phyloP scores from a whole-genome alignment of 345 rosid species.

The Salix udensis region DNA sequence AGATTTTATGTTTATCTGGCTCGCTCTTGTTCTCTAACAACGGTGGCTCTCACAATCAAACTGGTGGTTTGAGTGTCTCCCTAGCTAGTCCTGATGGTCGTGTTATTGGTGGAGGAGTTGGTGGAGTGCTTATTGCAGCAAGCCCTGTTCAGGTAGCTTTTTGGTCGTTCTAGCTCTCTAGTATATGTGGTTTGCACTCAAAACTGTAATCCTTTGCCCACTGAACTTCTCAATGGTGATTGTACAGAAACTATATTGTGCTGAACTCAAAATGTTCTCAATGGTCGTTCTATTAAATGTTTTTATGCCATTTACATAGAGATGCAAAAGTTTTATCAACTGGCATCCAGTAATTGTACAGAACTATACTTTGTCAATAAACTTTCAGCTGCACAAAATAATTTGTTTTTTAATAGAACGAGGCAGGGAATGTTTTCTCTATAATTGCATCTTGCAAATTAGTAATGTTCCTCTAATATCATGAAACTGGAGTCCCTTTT shows the following conservation, averaged over 20 bases:
- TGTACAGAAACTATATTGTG: too few species aligned
- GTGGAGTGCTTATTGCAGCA: conserved; percentile 89
- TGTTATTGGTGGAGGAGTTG: conserved; percentile 89
- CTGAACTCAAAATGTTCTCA: too few species aligned
- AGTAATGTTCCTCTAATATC: not conserved
- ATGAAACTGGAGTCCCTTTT: not conserved
- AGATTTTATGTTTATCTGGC: conserved; percentile 78
- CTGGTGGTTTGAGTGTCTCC: conserved; percentile 77
- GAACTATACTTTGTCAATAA: not conserved
- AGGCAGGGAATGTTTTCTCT: not conserved
- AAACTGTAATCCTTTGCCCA: not conserved
- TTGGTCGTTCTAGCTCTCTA: not conserved
- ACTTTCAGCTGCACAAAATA: not conserved
- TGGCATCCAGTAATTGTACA: not conserved
- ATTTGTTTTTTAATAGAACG: not conserved
- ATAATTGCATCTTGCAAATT: not conserved
- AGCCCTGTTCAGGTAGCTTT: conserved; percentile 74
- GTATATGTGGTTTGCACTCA: not conserved
- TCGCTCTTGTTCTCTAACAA: conserved; percentile 51
- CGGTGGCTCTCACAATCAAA: conserved; percentile 49
- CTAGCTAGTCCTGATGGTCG: conserved; percentile 94
- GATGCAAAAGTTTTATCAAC: not conserved
- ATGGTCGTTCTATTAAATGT: not conserved
- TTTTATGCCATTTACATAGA: not conserved
- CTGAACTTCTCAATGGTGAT: not conserved